phyloP scores from a whole-genome alignment of 768 basidiomycete species.

The Aureoboletus auriporus region DNA sequence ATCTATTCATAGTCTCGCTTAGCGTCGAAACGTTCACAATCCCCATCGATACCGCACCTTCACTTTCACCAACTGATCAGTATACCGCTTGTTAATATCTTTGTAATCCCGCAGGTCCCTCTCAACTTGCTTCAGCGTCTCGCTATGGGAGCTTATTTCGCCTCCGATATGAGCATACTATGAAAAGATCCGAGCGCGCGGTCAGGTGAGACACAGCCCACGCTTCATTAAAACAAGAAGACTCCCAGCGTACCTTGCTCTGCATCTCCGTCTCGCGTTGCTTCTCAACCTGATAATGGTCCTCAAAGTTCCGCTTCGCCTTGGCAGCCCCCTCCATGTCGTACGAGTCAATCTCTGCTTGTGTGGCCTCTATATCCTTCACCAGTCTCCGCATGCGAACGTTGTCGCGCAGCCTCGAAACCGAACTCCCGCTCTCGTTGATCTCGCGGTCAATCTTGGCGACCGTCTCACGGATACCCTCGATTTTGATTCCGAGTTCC shows the following conservation, averaged over 20 bases:
- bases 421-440: slow-evolving; percentile 64
- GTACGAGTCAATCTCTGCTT: slow-evolving; percentile 65
- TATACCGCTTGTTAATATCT: slow-evolving; percentile 80
- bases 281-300: slow-evolving; percentile 69
- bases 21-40: background rate
- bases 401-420: slow-evolving; percentile 79
- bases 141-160: slow-evolving; percentile 70
- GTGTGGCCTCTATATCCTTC: slow-evolving; percentile 60
- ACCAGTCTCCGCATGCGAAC: slow-evolving; percentile 68
- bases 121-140: slow-evolving; percentile 62
- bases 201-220: background rate
- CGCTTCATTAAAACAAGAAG: slow-evolving; percentile 4
- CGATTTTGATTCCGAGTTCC: slow-evolving; percentile 37
- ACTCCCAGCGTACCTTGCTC: slow-evolving; percentile 46
- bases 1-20: slow-evolving; percentile 48
- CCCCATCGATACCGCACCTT: slow-evolving; percentile 53
- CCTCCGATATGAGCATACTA: slow-evolving; percentile 82
- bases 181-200: background rate
- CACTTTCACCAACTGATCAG: slow-evolving; percentile 88
- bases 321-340: slow-evolving; percentile 87
- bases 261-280: slow-evolving; percentile 69
- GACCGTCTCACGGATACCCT: slow-evolving; percentile 41
- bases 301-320: slow-evolving; percentile 80
- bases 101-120: slow-evolving; percentile 81
- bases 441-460: slow-evolving; percentile 72